Conservation (phyloP, 805 yeast species). For the Metahyphopichia silvanorum region DNA sequence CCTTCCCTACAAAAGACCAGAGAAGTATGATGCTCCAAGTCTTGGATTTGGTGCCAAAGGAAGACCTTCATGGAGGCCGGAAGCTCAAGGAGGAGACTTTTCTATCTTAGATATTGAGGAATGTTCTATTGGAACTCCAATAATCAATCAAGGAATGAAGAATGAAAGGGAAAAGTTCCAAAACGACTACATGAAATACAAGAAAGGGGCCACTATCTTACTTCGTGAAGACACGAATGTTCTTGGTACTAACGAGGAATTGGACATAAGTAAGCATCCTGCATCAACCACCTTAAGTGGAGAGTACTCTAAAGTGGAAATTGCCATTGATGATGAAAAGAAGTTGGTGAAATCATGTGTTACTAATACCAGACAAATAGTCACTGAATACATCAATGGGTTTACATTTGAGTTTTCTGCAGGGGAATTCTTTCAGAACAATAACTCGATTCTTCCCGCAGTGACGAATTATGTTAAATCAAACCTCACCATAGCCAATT, state of each 20-base stretch:
- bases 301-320: constrained; percentile 23
- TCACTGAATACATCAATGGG: constrained; percentile 73
- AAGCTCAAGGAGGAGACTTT: constrained; percentile 54
- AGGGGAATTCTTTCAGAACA: constrained; percentile 95
- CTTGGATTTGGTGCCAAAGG: constrained; percentile 91
- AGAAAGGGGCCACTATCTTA: constrained; percentile 83
- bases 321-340: constrained; percentile 17
- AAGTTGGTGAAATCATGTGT: constrained; percentile 65
- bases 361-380: constrained; percentile 74
- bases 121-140: constrained; percentile 82
- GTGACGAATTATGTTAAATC: constrained; percentile 80
- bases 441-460: constrained; percentile 81
- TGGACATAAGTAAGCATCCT: constrained; percentile 12
- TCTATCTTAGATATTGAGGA: constrained; percentile 88
- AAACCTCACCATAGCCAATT: constrained; percentile 49
- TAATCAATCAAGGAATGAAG: constrained; percentile 69
- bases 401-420: constrained; percentile 84
- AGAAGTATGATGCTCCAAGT: constrained; percentile 50
- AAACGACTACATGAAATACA: constrained; percentile 44
- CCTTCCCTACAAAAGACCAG: constrained; percentile 54
- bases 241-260: constrained; percentile 20
- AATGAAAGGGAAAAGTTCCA: constrained; percentile 63
- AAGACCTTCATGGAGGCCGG: constrained; percentile 62
- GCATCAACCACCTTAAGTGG: constrained; percentile 47
- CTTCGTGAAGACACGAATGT: constrained; percentile 72